Evolutionary conservation across 352 stramenopile species (phyloP), one percentile per base, ranked within the genome.

Genomic region (Phytopythium sindhum): DNA sequence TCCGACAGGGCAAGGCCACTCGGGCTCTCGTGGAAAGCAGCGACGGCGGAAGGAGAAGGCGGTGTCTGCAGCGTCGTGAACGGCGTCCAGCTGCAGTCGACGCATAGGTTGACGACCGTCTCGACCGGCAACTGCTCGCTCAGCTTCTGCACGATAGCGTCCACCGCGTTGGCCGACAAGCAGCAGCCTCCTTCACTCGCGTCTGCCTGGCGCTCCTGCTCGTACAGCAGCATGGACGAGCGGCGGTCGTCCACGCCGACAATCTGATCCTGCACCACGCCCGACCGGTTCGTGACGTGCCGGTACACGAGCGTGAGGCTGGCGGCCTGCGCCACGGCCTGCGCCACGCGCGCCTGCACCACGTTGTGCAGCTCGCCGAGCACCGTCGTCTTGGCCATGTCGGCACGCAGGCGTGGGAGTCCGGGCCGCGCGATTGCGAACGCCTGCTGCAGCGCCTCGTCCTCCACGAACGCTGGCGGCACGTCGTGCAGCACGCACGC

Each of bases 401-500:
- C 60, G 10, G 37, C 53, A 12, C 62, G 68, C 6, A 79, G 37
- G 0, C 59, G 56, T 19, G 69, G 74, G 54, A 76, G 61, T 14
- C 61, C 66, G 4, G 65, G 72, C 31, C 65, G 61, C 48, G 76
- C 64, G 44, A 72, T 28, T 41, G 45, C 48, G 15, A 86, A 64
- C 48, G 74, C 77, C 50, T 75, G 66, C 26, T 56, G 50, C 44
- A 86, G 58, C 44, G 72, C 58, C 29, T 69, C 68, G 61, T 82
- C 73, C 33, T 81, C 74, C 26, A 86, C 50, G 12, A 86, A 74
- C 50, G 23, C 15, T 10, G 75, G 53, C 19, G 72, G 73, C 21
- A 78, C 63, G 37, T 73, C 61, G 51, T 76, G 67, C 39, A 80
- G 48, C 28, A 86, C 63, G 59, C 70, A 82, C 33, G 77, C 73